Percentiles rank a stretch among this genome's conserved stretches.
Conservation (phyloP, 2,329 filamentous ascomycete genomes). For the Cladosporium sp. region DNA sequence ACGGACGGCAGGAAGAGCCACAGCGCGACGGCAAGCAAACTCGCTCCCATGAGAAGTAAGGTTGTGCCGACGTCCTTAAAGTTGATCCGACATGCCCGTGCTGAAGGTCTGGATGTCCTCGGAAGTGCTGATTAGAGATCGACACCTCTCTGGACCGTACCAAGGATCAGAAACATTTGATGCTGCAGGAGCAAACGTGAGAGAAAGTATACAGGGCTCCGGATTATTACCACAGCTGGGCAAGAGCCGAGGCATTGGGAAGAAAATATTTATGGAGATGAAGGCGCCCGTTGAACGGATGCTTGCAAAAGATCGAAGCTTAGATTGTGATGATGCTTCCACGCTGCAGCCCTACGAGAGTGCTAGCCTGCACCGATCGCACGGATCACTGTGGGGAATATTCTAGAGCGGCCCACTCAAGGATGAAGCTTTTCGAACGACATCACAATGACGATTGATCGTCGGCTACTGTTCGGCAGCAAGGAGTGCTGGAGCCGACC, state of each 20-base stretch:
- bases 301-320: constrained; percentile 12
- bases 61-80: background rate
- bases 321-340: background rate
- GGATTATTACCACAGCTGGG: background rate
- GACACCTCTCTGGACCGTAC: background rate
- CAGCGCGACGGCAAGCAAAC: background rate
- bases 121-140: background rate
- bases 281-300: constrained; percentile 1
- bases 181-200: background rate
- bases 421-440: background rate
- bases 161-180: background rate
- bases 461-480: background rate
- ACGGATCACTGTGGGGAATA: constrained; percentile 6
- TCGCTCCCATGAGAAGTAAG: background rate
- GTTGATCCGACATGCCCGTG: background rate
- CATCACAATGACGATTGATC: background rate
- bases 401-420: constrained; percentile 10
- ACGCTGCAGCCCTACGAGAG: constrained; percentile 7
- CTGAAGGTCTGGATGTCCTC: background rate
- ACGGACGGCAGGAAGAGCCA: background rate
- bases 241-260: background rate
- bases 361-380: background rate
- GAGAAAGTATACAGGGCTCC: background rate
- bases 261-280: background rate
- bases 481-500: background rate